A percentile compares a stretch with the other conserved stretches of the same genome.
These are phyloP conservation scores for Globisporangium mamillatum DNA, from an alignment of 352 stramenopile species.

Conservation along the genomic window DNA sequence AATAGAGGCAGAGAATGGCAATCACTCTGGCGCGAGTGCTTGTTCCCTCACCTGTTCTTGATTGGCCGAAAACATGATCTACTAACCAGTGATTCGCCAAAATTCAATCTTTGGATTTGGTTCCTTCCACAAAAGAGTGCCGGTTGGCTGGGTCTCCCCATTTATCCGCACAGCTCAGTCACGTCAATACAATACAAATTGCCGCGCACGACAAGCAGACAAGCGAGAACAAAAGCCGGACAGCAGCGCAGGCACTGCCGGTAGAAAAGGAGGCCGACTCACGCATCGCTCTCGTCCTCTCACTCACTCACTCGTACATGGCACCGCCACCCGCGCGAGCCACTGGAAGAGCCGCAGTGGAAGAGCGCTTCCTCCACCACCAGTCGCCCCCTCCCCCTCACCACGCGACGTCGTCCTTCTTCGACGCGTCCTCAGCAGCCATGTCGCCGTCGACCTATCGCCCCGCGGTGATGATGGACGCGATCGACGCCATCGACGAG, in stretches of 20 bases:
- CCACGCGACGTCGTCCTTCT: neutral
- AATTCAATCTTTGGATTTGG: neutral
- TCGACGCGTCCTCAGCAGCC: neutral
- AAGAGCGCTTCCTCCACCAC: neutral
- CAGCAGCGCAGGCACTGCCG: no score
- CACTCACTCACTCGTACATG: neutral
- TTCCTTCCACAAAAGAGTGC: neutral
- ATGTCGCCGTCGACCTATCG: neutral
- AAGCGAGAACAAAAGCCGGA: neutral
- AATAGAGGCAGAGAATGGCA: neutral
- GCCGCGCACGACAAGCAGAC: neutral
- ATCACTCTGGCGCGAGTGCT: neutral
- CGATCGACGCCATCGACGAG: conserved; percentile 13
- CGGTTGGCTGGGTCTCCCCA: neutral
- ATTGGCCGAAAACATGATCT: neutral
- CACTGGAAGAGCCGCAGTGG: neutral
- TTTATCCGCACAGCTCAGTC: neutral
- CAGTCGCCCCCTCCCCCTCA: neutral
- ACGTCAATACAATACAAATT: neutral
- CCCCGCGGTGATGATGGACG: neutral
- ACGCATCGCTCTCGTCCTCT: neutral
- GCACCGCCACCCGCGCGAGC: neutral
- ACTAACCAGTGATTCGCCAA: neutral
- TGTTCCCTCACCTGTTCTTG: neutral
- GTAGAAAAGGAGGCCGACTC: neutral